Evolutionary conservation across 768 basidiomycete species (phyloP).

Genomic region (Leccinum fibrillosum): DNA sequence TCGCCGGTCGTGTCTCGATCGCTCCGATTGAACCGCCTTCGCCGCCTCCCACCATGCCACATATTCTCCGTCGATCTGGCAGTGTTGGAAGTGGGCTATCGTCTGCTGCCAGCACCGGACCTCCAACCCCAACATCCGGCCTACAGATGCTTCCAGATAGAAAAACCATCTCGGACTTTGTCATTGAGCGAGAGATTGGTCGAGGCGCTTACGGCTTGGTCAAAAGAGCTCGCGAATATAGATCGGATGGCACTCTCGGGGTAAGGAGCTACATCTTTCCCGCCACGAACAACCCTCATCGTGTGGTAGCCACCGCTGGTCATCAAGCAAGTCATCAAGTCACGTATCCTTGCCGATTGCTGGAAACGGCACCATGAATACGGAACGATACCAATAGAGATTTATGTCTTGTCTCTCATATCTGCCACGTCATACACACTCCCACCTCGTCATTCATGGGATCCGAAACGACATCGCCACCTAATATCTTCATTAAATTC

Average conservation of each 20-base stretch:
- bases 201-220: slow-evolving; percentile 95
- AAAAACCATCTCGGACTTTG: slow-evolving; percentile 80
- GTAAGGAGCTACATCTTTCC: slow-evolving; percentile 47
- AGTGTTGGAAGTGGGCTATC: slow-evolving; percentile 66
- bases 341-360: slow-evolving; percentile 96
- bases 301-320: slow-evolving; percentile 72
- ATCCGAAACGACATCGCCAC: slow-evolving; percentile 53
- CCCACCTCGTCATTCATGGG: slow-evolving; percentile 80
- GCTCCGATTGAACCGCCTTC: slow-evolving; percentile 73
- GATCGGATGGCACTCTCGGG: slow-evolving; percentile 72
- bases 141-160: slow-evolving; percentile 41
- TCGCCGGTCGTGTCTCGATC: slow-evolving; percentile 78
- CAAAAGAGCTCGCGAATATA: slow-evolving; percentile 81
- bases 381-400: slow-evolving; percentile 98
- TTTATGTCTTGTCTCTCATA: slow-evolving; percentile 89
- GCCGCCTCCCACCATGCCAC: slow-evolving; percentile 56
- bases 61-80: slow-evolving; percentile 58
- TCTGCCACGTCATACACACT: slow-evolving; percentile 78
- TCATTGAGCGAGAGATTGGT: slow-evolving; percentile 85
- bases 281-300: slow-evolving; percentile 4
- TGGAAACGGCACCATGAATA: slow-evolving; percentile 97
- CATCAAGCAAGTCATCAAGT: slow-evolving; percentile 98
- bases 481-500: slow-evolving; percentile 25
- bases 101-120: slow-evolving; percentile 53
- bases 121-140: slow-evolving; percentile 54